Evolutionary conservation across 1,284 basidiomycete genomes (phyloP).

Genomic region (Melampsora larici-populina): DNA sequence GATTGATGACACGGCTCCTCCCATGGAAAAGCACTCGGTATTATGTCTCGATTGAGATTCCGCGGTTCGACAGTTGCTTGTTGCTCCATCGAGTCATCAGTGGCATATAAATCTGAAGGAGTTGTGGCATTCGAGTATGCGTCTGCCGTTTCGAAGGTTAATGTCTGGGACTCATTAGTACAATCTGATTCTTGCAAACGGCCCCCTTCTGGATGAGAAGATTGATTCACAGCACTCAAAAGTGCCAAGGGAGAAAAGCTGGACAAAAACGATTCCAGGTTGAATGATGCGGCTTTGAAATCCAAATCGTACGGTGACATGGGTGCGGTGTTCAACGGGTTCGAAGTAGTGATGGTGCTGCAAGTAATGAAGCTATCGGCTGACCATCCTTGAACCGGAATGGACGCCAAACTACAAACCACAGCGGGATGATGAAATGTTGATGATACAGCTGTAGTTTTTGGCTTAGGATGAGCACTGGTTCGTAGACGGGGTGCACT

Average conservation of each 20-base stretch:
- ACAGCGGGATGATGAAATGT: conserved; percentile 32
- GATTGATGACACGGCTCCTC: too few species aligned
- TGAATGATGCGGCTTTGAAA: conserved; percentile 24
- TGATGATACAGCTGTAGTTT: conserved; percentile 13
- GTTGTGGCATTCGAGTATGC: too few species aligned
- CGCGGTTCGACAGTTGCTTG: neutral
- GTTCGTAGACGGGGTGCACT: conserved; percentile 15
- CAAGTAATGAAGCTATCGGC: conserved; percentile 24
- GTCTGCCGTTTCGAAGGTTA: neutral
- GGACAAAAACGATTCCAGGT: conserved; percentile 34
- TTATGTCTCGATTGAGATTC: neutral
- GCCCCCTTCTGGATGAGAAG: conserved; percentile 11
- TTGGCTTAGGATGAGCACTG: conserved; percentile 8
- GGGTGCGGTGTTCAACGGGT: conserved; percentile 21
- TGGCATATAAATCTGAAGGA: conserved; percentile 10
- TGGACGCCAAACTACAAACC: conserved; percentile 28
- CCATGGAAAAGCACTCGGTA: neutral
- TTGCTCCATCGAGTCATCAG: neutral
- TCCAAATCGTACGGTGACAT: conserved; percentile 24
- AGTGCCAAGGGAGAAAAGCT: conserved; percentile 28
- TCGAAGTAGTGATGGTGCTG: conserved; percentile 34
- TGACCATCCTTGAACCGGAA: conserved; percentile 9
- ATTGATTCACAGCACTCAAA: conserved; percentile 23
- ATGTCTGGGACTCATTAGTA: neutral
- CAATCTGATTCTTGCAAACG: conserved; percentile 4